phyloP scores from a whole-genome alignment of 495 filamentous ascomycete genomes.

The Hypoxylon trugodes region DNA sequence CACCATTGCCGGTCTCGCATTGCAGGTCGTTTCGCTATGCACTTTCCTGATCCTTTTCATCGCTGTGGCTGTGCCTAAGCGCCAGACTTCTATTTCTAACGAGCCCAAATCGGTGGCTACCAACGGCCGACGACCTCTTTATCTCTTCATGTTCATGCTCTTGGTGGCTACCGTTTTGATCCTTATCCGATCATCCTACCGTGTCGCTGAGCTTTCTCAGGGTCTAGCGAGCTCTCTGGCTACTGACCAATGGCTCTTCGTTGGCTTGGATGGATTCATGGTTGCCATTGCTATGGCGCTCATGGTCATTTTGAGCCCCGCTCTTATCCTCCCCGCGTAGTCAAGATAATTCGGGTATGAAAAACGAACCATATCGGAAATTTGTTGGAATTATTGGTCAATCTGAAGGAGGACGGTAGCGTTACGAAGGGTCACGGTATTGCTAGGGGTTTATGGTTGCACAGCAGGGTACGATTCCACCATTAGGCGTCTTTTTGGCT shows the following conservation, averaged over 20 bases:
- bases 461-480: no score
- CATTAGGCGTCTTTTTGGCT: no score
- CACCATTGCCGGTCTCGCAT: not conserved
- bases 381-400: no score
- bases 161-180: not conserved
- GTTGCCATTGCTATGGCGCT: not conserved
- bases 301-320: not conserved
- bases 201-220: not conserved
- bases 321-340: not conserved
- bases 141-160: not conserved
- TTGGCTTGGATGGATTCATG: slow-evolving; percentile 5
- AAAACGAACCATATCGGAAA: no score
- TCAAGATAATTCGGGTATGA: no score
- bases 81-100: no score
- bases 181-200: slow-evolving; percentile 2
- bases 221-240: not conserved
- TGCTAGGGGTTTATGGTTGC: no score
- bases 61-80: not conserved
- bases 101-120: no score
- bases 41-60: not conserved
- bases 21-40: not conserved
- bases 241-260: slow-evolving; percentile 1
- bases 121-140: no score
- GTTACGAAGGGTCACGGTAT: no score
- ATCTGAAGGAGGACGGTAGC: no score